phyloP scores from a whole-genome alignment of 768 basidiomycete genomes.

The Leccinum longicurvipes region DNA sequence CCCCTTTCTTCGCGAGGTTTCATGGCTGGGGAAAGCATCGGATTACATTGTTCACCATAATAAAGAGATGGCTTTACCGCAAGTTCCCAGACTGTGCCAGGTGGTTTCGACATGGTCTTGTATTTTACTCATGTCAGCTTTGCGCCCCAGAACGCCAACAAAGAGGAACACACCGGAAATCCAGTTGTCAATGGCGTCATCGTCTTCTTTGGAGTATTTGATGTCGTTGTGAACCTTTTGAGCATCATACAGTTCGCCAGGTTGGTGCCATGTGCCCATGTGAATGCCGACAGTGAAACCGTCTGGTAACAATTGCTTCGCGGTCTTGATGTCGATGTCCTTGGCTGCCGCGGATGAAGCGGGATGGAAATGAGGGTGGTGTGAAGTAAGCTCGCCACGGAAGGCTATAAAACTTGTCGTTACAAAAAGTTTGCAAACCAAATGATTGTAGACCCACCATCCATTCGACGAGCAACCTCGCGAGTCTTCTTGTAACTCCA shows the following conservation, averaged over 20 bases:
- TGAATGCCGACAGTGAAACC: slow-evolving; percentile 67
- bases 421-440: not conserved
- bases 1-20: slow-evolving; percentile 64
- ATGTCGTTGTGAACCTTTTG: slow-evolving; percentile 61
- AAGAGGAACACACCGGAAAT: slow-evolving; percentile 34
- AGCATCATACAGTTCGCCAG: slow-evolving; percentile 51
- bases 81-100: slow-evolving; percentile 64
- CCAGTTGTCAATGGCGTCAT: slow-evolving; percentile 72
- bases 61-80: slow-evolving; percentile 23
- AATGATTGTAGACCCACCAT: slow-evolving; percentile 37
- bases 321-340: slow-evolving; percentile 68
- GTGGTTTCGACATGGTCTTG: slow-evolving; percentile 69
- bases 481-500: slow-evolving; percentile 80
- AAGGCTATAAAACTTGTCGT: slow-evolving; percentile 39
- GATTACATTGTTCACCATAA: not conserved
- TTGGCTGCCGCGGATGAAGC: slow-evolving; percentile 54
- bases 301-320: slow-evolving; percentile 57
- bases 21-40: slow-evolving; percentile 39
- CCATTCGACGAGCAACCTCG: slow-evolving; percentile 70
- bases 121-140: not conserved
- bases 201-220: slow-evolving; percentile 64
- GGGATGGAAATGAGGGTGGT: slow-evolving; percentile 74
- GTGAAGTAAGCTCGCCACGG: slow-evolving; percentile 70
- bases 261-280: slow-evolving; percentile 66
- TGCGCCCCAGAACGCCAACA: not conserved